Base-by-base conservation (phyloP, 768 basidiomycete genomes). In the Pulveroboletus ravenelii region DNA sequence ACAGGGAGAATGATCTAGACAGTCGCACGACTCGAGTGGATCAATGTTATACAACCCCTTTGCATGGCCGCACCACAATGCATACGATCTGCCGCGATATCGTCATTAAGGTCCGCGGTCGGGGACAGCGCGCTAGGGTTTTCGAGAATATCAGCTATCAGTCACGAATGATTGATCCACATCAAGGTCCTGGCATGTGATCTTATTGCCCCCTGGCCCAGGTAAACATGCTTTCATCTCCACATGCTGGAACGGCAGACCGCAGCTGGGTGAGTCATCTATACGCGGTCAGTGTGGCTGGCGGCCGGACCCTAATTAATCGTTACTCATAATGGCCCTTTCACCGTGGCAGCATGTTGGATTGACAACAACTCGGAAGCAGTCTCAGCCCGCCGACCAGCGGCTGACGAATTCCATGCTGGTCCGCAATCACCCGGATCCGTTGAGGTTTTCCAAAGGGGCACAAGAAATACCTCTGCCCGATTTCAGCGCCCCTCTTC, bases 111-210 rank as follows among this genome's bases (percentile, higher is more conserved):
- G 29, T 38, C 36, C 51, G 40, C 41, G 50, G 51, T 42, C 49
- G 1, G 25, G 17, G 25, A 12, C 10, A 39, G 14, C 38, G 30
- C 17, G 25, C 34, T 42, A 58, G 31, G 41, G 3, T 15, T 29
- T 34, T 23, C 52, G 23, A 46, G 41, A 48, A 50, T 34, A 17
- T 35, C 23, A 29, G 17, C 17, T 37, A 14, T 13, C 15, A 2
- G 27, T 32, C 10, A 31, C 12, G 3, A 31, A 20, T 30, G 30
- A 39, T 49, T 34, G 36, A 32, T 32, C 31, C 38, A 6, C 27
- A 40, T 35, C 29, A 37, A 13, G 25, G 37, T 45, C 41, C 44
- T 49, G 48, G 13, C 41, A 52, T 52, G 38, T 37, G 34, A 32
- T 27, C 25, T 35, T 36, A 47, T 31, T 44, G 7, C 27, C 35